Evolutionary conservation across 768 basidiomycete genomes (phyloP), one percentile per base, ranked within the genome.

Genomic region (Leccinum truebloodii): DNA sequence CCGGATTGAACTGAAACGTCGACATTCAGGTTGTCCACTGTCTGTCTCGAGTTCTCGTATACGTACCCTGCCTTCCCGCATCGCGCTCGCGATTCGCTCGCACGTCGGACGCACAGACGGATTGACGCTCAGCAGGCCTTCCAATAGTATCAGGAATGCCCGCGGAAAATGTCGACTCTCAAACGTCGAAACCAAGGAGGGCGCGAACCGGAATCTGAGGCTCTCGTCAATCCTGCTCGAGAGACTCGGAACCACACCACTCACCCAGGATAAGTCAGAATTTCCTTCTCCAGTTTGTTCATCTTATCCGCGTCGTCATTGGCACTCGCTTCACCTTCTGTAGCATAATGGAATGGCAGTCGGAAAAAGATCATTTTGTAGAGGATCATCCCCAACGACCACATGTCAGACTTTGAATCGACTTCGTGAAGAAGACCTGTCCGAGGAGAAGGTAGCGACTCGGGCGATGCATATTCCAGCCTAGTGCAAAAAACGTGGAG

Each of bases 311-410:
- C 74, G 48, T 87, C 87, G 12, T 81, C 80, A 52, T 71, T 69
- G 2, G 77, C 80, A 52, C 80, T 78, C 0, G 78, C 82, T 57
- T 84, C 85, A 1, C 83, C 84, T 44, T 81, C 82, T 1, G 86
- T 78, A 1, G 89, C 87, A 64, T 92, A 86, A 18, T 80, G 81
- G 69, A 94, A 98, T 0, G 96, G 95, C 20, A 96, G 75, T 35
- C 85, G 84, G 76, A 98, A 94, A 77, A 97, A 98, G 1, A 96
- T 76, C 62, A 98, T 81, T 67, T 94, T 95, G 78, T 98, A 88
- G 18, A 98, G 80, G 58, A 98, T 92, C 90, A 98, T 94, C 63
- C 95, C 95, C 16, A 98, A 80, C 6, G 92, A 93, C 95, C 96
- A 98, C 87, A 97, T 94, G 70, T 98, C 95, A 4, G 91, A 84